A percentile compares a stretch with the other conserved stretches of the same genome.
Evolutionary conservation across 2,329 filamentous ascomycete genomes (phyloP).

Genomic region (Tolypocladium tropicale): DNA sequence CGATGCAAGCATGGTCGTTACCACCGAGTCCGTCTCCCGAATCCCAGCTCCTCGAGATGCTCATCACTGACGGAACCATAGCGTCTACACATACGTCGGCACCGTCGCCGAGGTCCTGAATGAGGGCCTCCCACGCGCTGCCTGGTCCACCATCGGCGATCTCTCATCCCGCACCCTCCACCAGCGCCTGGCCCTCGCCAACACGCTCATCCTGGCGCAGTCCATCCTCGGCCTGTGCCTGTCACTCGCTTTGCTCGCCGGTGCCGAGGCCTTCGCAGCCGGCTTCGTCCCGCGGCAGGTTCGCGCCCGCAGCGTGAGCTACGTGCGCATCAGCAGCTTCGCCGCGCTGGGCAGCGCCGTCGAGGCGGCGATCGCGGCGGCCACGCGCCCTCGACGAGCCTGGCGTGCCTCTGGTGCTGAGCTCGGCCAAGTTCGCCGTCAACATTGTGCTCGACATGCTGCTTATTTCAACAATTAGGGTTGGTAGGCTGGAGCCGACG

Average conservation of each 20-base stretch:
- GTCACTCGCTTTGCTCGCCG: slow-evolving; percentile 46
- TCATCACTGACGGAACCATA: slow-evolving; percentile 35
- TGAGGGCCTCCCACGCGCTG: slow-evolving; percentile 58
- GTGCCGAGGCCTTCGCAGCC: slow-evolving; percentile 43
- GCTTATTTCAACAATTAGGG: slow-evolving; percentile 55
- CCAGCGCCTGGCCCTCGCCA: slow-evolving; percentile 46
- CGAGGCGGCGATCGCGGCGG: slow-evolving; percentile 50
- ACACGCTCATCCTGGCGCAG: slow-evolving; percentile 56
- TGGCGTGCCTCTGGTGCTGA: slow-evolving; percentile 59
- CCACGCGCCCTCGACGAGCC: slow-evolving; percentile 57
- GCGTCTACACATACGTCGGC: slow-evolving; percentile 57
- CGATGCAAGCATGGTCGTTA: slow-evolving; percentile 37
- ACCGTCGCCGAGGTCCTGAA: slow-evolving; percentile 60
- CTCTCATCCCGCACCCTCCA: slow-evolving; percentile 38
- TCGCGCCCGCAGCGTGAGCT: slow-evolving; percentile 45
- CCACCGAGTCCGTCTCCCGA: slow-evolving; percentile 15
- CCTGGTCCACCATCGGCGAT: slow-evolving; percentile 61
- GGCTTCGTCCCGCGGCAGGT: slow-evolving; percentile 51
- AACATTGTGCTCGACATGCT: slow-evolving; percentile 60
- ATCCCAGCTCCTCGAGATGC: neutral
- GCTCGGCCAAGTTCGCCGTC: slow-evolving; percentile 48
- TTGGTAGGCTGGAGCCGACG: slow-evolving; percentile 40
- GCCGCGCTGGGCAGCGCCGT: slow-evolving; percentile 51
- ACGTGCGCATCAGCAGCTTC: slow-evolving; percentile 56
- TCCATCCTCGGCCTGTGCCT: slow-evolving; percentile 45